Conservation (phyloP, 345 rosid genomes). For the Eucalyptus erythrocorys region DNA sequence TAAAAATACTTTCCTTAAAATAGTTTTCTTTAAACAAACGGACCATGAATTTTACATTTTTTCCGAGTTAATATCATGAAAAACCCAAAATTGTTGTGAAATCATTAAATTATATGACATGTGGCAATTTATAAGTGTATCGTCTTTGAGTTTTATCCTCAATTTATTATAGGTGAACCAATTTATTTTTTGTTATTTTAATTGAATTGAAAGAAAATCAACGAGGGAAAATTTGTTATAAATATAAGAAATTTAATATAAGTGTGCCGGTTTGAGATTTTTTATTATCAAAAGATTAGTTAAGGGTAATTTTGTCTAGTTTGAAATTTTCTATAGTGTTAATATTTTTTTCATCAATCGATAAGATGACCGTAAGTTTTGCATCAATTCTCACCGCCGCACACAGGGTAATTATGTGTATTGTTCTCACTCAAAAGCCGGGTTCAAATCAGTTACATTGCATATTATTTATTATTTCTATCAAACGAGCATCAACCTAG, state of each 20-base stretch:
- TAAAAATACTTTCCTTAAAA: no score
- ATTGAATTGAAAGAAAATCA: no score
- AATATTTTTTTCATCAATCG: accelerated
- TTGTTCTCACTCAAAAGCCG: accelerated
- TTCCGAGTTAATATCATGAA: accelerated
- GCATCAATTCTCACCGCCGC: accelerated
- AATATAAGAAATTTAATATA: no score
- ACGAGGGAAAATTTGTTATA: accelerated
- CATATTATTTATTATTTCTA: no score
- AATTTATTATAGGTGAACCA: accelerated
- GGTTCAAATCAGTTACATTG: accelerated
- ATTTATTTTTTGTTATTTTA: accelerated
- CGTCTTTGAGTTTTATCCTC: accelerated
- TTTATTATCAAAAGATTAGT: accelerated
- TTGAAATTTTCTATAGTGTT: no score
- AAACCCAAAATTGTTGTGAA: accelerated
- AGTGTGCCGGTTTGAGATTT: accelerated
- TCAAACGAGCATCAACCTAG: accelerated
- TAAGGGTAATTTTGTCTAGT: no score
- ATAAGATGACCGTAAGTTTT: not conserved
- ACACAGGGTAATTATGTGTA: not conserved
- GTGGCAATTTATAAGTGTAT: no score
- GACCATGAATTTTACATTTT: no score
- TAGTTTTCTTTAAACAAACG: no score
- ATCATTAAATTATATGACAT: no score